These are phyloP conservation scores for Puccinia polysora DNA, from an alignment of 1,284 basidiomycete genomes.

Conservation along the genomic window DNA sequence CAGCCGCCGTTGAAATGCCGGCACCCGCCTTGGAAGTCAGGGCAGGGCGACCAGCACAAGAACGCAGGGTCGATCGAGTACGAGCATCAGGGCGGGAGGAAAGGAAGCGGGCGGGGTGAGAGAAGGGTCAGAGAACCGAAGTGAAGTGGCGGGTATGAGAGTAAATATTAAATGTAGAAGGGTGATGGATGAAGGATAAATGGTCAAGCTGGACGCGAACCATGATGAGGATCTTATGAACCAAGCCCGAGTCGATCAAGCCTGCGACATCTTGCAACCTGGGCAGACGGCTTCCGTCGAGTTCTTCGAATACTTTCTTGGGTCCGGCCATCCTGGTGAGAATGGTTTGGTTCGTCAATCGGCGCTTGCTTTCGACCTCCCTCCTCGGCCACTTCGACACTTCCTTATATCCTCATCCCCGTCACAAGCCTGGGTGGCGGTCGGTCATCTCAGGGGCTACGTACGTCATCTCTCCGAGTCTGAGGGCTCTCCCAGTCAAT, in stretches of 20 bases:
- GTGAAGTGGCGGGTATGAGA: not conserved
- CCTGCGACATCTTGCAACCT: not conserved
- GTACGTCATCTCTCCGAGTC: no score
- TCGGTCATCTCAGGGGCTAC: no score
- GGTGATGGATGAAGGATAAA: not conserved
- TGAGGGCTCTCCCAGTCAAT: no score
- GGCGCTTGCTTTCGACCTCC: no score
- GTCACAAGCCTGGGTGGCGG: no score
- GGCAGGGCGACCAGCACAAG: not conserved
- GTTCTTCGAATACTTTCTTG: conserved; percentile 1
- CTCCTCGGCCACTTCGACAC: no score
- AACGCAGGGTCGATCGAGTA: not conserved
- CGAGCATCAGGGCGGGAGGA: not conserved
- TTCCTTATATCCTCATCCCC: no score
- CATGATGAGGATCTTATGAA: conserved; percentile 21
- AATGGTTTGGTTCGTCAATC: no score
- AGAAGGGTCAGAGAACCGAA: not conserved
- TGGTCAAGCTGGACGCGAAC: not conserved
- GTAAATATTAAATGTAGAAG: not conserved
- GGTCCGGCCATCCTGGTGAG: no score
- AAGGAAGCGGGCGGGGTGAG: not conserved
- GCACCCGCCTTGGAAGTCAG: conserved; percentile 23
- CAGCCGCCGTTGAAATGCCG: conserved; percentile 37
- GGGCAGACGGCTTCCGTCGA: not conserved
- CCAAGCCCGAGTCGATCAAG: not conserved